Evolutionary conservation across 208 protist species (phyloP).

Genomic region (Trypanosoma caninum): DNA sequence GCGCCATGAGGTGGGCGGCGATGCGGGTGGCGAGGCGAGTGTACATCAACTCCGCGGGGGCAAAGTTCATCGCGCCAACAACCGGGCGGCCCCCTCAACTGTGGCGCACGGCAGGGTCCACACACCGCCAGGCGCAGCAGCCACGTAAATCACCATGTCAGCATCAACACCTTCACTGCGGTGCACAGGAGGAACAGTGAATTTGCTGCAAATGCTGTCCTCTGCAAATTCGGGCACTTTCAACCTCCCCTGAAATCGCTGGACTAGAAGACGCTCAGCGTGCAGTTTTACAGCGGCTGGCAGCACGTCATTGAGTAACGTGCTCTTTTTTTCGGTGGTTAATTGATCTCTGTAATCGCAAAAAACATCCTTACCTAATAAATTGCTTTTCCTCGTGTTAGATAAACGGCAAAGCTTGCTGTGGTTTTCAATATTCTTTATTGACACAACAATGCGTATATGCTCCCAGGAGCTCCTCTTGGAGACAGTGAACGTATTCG

Average conservation of each 20-base stretch:
- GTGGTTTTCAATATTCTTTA: slow-evolving; percentile 28
- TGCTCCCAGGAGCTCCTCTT: slow-evolving; percentile 11
- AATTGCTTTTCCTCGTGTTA: slow-evolving; percentile 11
- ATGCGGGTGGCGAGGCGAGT: slow-evolving; percentile 13
- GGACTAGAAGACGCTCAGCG: slow-evolving; percentile 42
- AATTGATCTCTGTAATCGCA: slow-evolving; percentile 33
- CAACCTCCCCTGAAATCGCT: slow-evolving; percentile 21
- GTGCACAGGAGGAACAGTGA: slow-evolving; percentile 43
- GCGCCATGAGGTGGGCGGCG: slow-evolving; percentile 38
- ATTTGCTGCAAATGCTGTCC: slow-evolving; percentile 20
- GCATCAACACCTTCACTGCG: slow-evolving; percentile 29
- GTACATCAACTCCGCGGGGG: slow-evolving; percentile 26
- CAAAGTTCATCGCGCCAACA: slow-evolving; percentile 49
- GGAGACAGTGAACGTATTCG: background rate
- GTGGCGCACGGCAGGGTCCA: slow-evolving; percentile 50
- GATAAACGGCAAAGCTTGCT: slow-evolving; percentile 33
- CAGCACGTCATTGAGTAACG: slow-evolving; percentile 30
- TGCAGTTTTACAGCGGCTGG: slow-evolving; percentile 41
- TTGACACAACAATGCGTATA: slow-evolving; percentile 44
- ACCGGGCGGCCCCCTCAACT: slow-evolving; percentile 21
- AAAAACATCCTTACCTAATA: slow-evolving; percentile 5
- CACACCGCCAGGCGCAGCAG: slow-evolving; percentile 41
- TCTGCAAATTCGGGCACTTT: slow-evolving; percentile 9
- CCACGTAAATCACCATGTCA: slow-evolving; percentile 68
- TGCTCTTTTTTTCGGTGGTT: slow-evolving; percentile 26